A percentile compares a stretch with the other conserved stretches of the same genome.
These are phyloP conservation scores for Hygrophorus pudorinus DNA, from an alignment of 768 basidiomycete species.

Conservation along the genomic window DNA sequence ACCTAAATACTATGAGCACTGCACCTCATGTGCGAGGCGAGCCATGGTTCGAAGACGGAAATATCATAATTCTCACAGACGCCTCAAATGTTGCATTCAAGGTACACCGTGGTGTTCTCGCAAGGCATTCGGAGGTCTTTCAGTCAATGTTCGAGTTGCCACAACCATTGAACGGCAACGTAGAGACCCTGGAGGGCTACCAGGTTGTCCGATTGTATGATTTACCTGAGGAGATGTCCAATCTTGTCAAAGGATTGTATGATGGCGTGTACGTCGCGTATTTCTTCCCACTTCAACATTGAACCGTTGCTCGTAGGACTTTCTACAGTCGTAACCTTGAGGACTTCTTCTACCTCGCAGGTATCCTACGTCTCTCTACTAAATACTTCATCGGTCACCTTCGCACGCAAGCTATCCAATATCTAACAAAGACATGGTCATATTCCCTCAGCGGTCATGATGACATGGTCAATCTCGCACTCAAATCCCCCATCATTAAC, in stretches of 20 bases:
- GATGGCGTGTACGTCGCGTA: conserved; percentile 42
- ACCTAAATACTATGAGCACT: too few species aligned
- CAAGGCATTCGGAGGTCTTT: conserved; percentile 49
- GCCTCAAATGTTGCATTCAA: conserved; percentile 38
- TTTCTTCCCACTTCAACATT: conserved; percentile 49
- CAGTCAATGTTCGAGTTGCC: conserved; percentile 45
- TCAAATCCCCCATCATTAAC: too few species aligned
- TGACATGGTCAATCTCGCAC: too few species aligned
- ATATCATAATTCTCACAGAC: conserved; percentile 39
- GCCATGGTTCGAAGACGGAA: conserved; percentile 39
- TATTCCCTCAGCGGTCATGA: too few species aligned
- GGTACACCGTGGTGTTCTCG: conserved; percentile 39
- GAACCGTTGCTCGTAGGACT: too few species aligned
- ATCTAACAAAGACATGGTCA: too few species aligned
- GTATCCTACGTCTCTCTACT: too few species aligned
- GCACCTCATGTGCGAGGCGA: too few species aligned
- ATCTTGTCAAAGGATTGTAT: conserved; percentile 43
- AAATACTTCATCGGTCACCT: too few species aligned
- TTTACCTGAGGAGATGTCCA: conserved; percentile 35
- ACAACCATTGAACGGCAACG: conserved; percentile 20
- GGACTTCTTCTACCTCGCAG: too few species aligned
- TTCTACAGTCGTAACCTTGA: too few species aligned
- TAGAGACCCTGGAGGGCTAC: conserved; percentile 34
- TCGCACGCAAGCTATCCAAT: too few species aligned
- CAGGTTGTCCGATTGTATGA: conserved; percentile 47